phyloP scores from a whole-genome alignment of 108 stramenopile genomes.

The Pseudonitzschia multiseries region DNA sequence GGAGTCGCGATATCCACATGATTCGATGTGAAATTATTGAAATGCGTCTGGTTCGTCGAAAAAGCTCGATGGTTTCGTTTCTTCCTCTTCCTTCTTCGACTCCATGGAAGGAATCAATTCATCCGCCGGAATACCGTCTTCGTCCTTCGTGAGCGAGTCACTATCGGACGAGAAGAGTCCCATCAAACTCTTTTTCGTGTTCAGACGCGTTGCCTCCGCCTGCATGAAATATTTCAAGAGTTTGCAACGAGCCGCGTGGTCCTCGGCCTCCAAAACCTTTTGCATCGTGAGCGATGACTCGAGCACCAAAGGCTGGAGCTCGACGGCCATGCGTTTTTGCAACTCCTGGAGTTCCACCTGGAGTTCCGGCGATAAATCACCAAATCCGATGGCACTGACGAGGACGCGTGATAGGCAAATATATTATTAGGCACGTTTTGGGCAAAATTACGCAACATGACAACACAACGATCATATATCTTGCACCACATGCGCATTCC shows the following conservation, averaged over 20 bases:
- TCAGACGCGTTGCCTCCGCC: conserved; percentile 67
- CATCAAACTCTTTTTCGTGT: conserved; percentile 68
- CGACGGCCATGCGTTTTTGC: conserved; percentile 75
- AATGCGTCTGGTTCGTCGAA: conserved; percentile 63
- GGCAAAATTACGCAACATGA: not conserved
- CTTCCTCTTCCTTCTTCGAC: conserved; percentile 14
- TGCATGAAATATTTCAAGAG: conserved; percentile 70
- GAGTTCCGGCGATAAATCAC: conserved; percentile 68
- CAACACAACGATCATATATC: not conserved
- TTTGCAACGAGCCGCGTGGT: conserved; percentile 61
- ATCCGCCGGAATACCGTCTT: conserved; percentile 22
- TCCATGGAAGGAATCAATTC: conserved; percentile 23
- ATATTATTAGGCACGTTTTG: not conserved
- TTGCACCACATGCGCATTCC: not conserved
- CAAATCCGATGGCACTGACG: conserved; percentile 67
- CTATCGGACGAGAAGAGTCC: conserved; percentile 48
- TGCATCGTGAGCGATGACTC: conserved; percentile 85
- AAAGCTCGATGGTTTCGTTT: conserved; percentile 29
- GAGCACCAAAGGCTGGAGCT: conserved; percentile 67
- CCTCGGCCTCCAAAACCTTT: conserved; percentile 73
- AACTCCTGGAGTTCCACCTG: conserved; percentile 73
- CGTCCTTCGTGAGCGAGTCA: not conserved
- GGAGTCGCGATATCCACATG: not conserved
- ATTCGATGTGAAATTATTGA: conserved; percentile 29
- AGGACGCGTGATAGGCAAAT: not conserved